Evolutionary conservation across 2,329 filamentous ascomycete genomes (phyloP).

Genomic region (Pseudonectria buxi): DNA sequence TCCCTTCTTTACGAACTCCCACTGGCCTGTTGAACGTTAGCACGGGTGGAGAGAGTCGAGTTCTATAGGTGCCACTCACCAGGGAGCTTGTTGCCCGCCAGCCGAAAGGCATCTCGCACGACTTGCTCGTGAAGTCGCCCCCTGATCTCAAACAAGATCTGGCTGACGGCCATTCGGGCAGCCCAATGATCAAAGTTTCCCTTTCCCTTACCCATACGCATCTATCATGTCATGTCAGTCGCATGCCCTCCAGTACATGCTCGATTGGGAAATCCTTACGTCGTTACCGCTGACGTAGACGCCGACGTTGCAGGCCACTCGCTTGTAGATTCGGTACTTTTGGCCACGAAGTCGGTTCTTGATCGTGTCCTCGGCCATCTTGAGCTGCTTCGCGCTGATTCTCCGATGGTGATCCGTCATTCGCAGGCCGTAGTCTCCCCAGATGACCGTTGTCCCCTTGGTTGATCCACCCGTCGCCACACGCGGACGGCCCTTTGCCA

Average conservation of each 20-base stretch:
- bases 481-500: conserved; percentile 83
- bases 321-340: conserved; percentile 87
- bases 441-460: conserved; percentile 90
- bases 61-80: conserved; percentile 45
- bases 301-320: conserved; percentile 85
- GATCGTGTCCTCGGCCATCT: conserved; percentile 90
- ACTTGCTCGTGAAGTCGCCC: conserved; percentile 93
- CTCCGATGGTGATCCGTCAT: conserved; percentile 91
- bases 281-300: conserved; percentile 96
- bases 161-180: conserved; percentile 78
- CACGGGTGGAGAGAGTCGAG: background rate
- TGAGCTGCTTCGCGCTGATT: conserved; percentile 78
- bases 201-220: conserved; percentile 99
- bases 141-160: conserved; percentile 87
- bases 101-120: conserved; percentile 82
- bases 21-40: conserved; percentile 52
- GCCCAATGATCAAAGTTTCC: conserved; percentile 97
- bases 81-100: conserved; percentile 92
- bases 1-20: conserved; percentile 90
- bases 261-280: conserved; percentile 37
- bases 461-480: conserved; percentile 85
- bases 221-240: conserved; percentile 36
- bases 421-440: conserved; percentile 91
- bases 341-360: conserved; percentile 80
- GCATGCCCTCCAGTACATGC: conserved; percentile 1